Evolutionary conservation across 228 moss, liverwort and hornwort genomes (phyloP), one percentile per base, ranked within the genome.

Genomic region (Sphagnum fallax): DNA sequence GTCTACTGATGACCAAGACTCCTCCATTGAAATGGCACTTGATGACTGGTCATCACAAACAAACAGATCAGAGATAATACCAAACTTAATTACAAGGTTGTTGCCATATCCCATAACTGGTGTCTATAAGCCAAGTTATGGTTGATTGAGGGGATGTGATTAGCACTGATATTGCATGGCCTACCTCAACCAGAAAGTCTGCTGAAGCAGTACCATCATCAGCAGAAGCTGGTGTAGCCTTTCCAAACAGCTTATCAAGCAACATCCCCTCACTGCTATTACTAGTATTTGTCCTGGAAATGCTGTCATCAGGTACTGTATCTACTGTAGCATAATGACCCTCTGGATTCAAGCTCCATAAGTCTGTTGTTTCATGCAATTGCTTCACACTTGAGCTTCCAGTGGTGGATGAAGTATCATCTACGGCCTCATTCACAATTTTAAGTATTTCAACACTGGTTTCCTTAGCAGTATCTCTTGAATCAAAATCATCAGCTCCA

Each of bases 181-280:
- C 32, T 32, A 32, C 32, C 32, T 84, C 85, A 64, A 68, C 73
- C 60, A 79, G 69, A 69, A 69, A 63, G 75, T 85, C 75, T 70
- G 74, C 68, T 50, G 92, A 80, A 51, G 80, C 84, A 66, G 78
- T 70, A 68, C 79, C 88, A 51, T 88, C 86, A 62, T 76, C 76
- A 59, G 62, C 76, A 68, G 83, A 70, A 53, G 71, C 76, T 68
- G 84, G 76, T 72, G 86, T 70, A 64, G 87, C 65, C 75, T 70
- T 91, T 66, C 85, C 90, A 81, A 97, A 90, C 62, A 88, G 87
- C 74, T 91, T 91, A 76, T 93, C 90, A 65, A 97, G 87, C 72
- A 97, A 75, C 16, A 93, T 88, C 77, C 87, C 93, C 75, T 80
- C 82, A 58, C 71, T 76, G 66, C 71, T 60, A 67, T 74, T 79